phyloP scores from a whole-genome alignment of 352 stramenopile genomes.

The Phytopythium delawarense region DNA sequence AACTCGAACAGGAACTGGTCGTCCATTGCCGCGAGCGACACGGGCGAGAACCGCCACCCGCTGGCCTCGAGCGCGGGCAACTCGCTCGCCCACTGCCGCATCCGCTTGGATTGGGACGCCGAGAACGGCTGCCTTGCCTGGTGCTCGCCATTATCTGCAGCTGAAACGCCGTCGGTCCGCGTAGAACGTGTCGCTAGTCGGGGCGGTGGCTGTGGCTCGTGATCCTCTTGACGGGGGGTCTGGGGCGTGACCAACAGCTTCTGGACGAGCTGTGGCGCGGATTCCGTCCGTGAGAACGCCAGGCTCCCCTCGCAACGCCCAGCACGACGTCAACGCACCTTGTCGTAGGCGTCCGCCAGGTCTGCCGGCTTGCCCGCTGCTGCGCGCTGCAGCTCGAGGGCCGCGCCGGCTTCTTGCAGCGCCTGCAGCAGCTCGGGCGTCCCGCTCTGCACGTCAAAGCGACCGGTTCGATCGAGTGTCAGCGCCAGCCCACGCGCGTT shows the following conservation, averaged over 20 bases:
- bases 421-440: constrained; percentile 21
- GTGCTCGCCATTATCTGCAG: neutral
- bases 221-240: neutral
- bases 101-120: neutral
- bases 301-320: neutral
- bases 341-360: constrained; percentile 37
- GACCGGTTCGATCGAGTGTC: neutral
- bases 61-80: constrained; percentile 20
- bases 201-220: neutral
- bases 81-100: constrained; percentile 8
- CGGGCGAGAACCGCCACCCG: constrained; percentile 56
- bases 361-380: constrained; percentile 23
- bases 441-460: constrained; percentile 8
- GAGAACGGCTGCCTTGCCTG: neutral
- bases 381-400: constrained; percentile 32
- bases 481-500: neutral
- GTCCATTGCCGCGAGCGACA: constrained; percentile 50
- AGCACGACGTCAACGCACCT: constrained; percentile 16
- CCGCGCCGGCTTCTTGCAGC: constrained; percentile 32
- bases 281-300: neutral
- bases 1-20: constrained; percentile 80
- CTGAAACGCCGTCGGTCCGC: neutral
- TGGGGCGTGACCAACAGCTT: constrained; percentile 34
- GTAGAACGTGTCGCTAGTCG: neutral
- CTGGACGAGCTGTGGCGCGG: constrained; percentile 22